Evolutionary conservation across 2,329 filamentous ascomycete species (phyloP).

Genomic region (Sporothrix schenckii): DNA sequence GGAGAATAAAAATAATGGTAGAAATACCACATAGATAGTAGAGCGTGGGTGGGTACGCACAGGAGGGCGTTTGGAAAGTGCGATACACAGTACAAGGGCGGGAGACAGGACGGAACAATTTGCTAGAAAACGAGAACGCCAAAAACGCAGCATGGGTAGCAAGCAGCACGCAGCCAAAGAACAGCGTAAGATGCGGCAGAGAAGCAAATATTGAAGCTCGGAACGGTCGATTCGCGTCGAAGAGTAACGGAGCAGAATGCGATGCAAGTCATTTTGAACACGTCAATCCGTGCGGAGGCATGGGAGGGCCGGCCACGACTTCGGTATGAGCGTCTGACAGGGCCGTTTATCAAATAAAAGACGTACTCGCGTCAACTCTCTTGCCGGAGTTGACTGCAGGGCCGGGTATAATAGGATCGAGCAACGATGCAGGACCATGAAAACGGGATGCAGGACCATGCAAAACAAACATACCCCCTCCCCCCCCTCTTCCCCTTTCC

Average conservation of each 20-base stretch:
- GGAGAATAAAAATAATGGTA: neutral
- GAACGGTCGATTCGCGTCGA: neutral
- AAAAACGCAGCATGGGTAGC: too few species aligned
- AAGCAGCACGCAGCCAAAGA: too few species aligned
- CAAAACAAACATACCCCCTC: neutral
- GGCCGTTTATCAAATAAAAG: neutral
- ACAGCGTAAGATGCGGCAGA: neutral
- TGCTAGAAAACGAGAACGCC: neutral
- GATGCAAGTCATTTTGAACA: neutral
- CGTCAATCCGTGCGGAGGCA: neutral
- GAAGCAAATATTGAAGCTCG: neutral
- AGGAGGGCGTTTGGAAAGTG: neutral
- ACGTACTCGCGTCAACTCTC: neutral
- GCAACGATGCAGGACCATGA: neutral
- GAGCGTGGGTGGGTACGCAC: neutral
- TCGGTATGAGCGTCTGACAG: neutral
- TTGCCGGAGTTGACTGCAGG: neutral
- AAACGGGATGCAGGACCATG: neutral
- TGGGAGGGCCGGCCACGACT: neutral
- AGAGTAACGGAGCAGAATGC: neutral
- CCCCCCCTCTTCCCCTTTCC: too few species aligned
- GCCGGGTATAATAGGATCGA: neutral
- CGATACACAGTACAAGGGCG: too few species aligned
- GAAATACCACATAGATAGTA: neutral
- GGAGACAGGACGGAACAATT: neutral